Evolutionary conservation across 2,329 filamentous ascomycete genomes (phyloP), one percentile per base, ranked within the genome.

Genomic region (Aspergillus amoenus): DNA sequence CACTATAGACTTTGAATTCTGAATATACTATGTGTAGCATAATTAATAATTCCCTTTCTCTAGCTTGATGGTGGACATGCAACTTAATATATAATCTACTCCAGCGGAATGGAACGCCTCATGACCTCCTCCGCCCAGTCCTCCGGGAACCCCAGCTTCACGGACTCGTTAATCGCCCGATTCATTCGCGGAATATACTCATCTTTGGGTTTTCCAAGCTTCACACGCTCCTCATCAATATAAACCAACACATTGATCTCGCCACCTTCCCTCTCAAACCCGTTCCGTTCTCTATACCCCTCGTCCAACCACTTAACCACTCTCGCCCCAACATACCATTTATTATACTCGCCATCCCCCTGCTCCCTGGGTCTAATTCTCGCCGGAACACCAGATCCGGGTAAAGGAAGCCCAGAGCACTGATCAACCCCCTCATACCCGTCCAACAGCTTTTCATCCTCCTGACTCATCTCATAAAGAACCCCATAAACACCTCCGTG

Each of bases 141-240:
- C 49, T 37, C 55, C 8, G 70, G 66, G 45, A 76, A 61, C 17
- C 76, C 76, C 49, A 77, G 63, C 21, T 52, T 56, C 44, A 70
- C 67, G 6, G 70, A 68, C 62, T 78, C 75, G 8, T 65, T 56
- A 61, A 78, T 75, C n/a, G 67, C 76, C 32, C 76, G 67, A 58
- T 78, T 77, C 75, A 78, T 77, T 51, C 76, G 60, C 3, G 64
- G 68, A 39, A 78, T 70, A 61, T 78, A 78, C 63, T 77, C 74
- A 7, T 63, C 58, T 39, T 68, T 74, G 2, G 76, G 74, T 32
- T 59, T 52, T 0, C 68, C 71, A 15, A 70, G 55, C 15, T 49
- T 42, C 12, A 76, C 70, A 32, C 72, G 67, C 52, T 69, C 51
- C 61, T 78, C 76, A 67, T 78, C 75, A 9, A 78, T 70, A 67